Percentiles rank a stretch among this genome's conserved stretches.
These are phyloP conservation scores for Metschnikowia arizonensis DNA, from an alignment of 805 yeast genomes.

Conservation along the genomic window DNA sequence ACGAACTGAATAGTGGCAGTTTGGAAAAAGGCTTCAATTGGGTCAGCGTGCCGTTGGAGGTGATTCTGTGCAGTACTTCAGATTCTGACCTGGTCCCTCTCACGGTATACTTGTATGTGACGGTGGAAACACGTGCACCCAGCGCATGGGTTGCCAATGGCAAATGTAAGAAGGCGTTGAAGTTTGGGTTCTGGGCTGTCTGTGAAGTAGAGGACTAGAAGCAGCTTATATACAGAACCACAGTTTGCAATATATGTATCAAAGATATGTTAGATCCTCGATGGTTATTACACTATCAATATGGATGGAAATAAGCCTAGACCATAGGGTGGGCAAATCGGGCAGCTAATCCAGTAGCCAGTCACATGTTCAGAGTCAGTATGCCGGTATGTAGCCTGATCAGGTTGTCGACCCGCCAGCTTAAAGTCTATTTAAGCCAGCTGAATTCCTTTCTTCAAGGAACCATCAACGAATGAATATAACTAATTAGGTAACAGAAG, in stretches of 20 bases:
- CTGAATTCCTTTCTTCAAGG: too few relatives aligned
- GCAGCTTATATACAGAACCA: not conserved
- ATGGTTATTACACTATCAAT: too few relatives aligned
- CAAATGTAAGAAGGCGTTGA: slow-evolving; percentile 15
- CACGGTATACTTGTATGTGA: slow-evolving; percentile 29
- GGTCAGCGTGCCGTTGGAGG: slow-evolving; percentile 31
- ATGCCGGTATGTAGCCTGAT: too few relatives aligned
- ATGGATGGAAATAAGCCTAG: too few relatives aligned
- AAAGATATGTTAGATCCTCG: too few relatives aligned
- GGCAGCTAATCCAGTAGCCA: too few relatives aligned
- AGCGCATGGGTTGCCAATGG: slow-evolving; percentile 15
- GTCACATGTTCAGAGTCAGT: too few relatives aligned
- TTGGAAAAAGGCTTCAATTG: slow-evolving; percentile 29
- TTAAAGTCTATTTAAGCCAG: too few relatives aligned
- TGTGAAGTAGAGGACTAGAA: slow-evolving; percentile 6
- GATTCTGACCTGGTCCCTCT: not conserved
- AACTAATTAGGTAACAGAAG: too few relatives aligned
- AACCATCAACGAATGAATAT: too few relatives aligned
- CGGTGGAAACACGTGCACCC: slow-evolving; percentile 26
- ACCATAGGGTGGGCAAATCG: too few relatives aligned
- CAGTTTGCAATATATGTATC: not conserved
- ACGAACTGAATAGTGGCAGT: slow-evolving; percentile 8
- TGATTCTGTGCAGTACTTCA: slow-evolving; percentile 3
- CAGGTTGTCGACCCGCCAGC: too few relatives aligned
- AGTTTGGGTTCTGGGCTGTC: slow-evolving; percentile 28